Evolutionary conservation across 352 stramenopile species (phyloP), one percentile per base, ranked within the genome.

Genomic region (Phytophthora constricta): DNA sequence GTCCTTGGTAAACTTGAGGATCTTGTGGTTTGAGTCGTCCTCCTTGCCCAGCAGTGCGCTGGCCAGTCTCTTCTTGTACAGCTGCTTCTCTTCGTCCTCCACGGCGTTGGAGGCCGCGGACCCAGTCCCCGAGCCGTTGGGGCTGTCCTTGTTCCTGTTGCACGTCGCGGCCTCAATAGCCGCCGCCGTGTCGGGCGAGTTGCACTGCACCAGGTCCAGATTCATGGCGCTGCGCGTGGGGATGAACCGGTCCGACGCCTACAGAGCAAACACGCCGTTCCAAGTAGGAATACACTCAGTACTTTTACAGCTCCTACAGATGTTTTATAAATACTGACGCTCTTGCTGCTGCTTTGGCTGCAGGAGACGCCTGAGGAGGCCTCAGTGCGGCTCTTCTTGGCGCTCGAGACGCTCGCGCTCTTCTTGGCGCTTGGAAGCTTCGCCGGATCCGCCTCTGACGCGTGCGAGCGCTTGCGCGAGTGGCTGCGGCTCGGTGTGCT

Each of bases 1-100:
- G 66, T 98, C 98, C 42, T 98, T 91, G 49, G 93, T 97, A 74
- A 99, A 99, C 60, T 97, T 97, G 48, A 99, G 87, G 52, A 99
- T 98, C 43, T 98, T 97, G 84, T 97, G 87, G 59, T 93, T 88
- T 20, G 87, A 83, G 28, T 81, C 68, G 39, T 88, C 84, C 22
- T 90, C 76, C 34, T 78, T 77, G 48, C 90, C 90, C 19, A 98
- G 70, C 19, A 98, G 56, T 25, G 85, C 85, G 50, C 86, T 91
- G 39, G 87, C 87, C 39, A 95, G 74, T 27, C 84, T 76, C 51
- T 90, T 90, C 72, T 95, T 93, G 70, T 93, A 95, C 23, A 91
- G 80, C 59, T 88, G 80, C 42, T 90, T 91, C 58, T 90, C 82
- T 33, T 93, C 85, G 23, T 91, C 80, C 50, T 93, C 83, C 19